phyloP scores from a whole-genome alignment of 352 stramenopile species.

The Phytophthora citricola region DNA sequence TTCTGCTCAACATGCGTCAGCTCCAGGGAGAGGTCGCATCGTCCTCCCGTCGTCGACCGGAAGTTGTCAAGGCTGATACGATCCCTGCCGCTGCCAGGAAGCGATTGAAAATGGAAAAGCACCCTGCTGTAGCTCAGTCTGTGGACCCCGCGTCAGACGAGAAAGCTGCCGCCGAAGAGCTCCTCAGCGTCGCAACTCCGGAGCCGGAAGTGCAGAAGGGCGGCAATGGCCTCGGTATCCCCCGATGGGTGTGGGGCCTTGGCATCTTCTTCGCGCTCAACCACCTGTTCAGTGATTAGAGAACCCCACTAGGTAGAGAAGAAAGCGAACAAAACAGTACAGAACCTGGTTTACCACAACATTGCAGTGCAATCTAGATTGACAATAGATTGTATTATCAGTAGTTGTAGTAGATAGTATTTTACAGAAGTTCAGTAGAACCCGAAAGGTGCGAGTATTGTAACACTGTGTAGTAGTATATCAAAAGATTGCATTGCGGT shows the following conservation, averaged over 20 bases:
- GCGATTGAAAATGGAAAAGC: slow-evolving; percentile 75
- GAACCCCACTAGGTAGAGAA: slow-evolving; percentile 6
- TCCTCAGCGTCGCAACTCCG: slow-evolving; percentile 53
- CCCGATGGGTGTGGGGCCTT: slow-evolving; percentile 72
- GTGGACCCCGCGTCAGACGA: slow-evolving; percentile 24
- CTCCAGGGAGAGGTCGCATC: slow-evolving; percentile 82
- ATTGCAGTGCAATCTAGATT: background rate
- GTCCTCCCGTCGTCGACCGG: slow-evolving; percentile 53
- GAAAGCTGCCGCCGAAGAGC: slow-evolving; percentile 38
- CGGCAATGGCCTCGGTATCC: slow-evolving; percentile 53
- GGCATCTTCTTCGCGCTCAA: slow-evolving; percentile 74
- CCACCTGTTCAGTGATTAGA: slow-evolving; percentile 61
- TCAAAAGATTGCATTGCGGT: too few relatives aligned
- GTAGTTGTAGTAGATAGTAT: too few relatives aligned
- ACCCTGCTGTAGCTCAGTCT: slow-evolving; percentile 22
- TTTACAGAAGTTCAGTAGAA: too few relatives aligned
- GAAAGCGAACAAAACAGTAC: slow-evolving; percentile 7
- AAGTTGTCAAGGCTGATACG: slow-evolving; percentile 59
- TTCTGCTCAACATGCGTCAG: slow-evolving; percentile 81
- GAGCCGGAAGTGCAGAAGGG: slow-evolving; percentile 56
- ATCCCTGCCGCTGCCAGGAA: slow-evolving; percentile 62
- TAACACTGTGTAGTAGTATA: too few relatives aligned
- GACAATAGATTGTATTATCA: too few relatives aligned
- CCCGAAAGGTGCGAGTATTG: too few relatives aligned
- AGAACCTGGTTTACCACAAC: too few relatives aligned